Percentiles rank a stretch among this genome's conserved stretches.
These are phyloP conservation scores for Teunomyces tritomae DNA, from an alignment of 805 yeast species.

Conservation along the genomic window DNA sequence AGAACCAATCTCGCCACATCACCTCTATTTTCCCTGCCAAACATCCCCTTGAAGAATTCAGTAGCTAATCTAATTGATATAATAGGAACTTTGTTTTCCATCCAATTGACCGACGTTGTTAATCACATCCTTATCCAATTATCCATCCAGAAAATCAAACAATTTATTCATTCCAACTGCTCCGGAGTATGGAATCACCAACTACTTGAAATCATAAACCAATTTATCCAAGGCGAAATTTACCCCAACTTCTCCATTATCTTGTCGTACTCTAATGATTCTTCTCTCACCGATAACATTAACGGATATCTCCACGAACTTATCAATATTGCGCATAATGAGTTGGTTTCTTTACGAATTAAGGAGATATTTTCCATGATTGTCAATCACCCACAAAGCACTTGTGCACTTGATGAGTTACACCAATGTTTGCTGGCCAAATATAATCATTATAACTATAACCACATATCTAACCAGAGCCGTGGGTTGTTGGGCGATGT, in stretches of 20 bases:
- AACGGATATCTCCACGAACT: constrained; percentile 24
- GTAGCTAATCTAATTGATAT: constrained; percentile 11
- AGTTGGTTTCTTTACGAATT: constrained; percentile 47
- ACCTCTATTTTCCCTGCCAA: background rate
- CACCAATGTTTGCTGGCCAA: constrained; percentile 45
- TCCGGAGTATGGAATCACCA: constrained; percentile 39
- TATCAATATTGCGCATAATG: constrained; percentile 36
- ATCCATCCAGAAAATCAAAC: constrained; percentile 35
- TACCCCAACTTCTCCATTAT: constrained; percentile 33
- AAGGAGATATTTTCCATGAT: constrained; percentile 61
- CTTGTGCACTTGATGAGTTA: constrained; percentile 56
- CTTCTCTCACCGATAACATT: constrained; percentile 6
- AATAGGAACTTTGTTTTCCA: constrained; percentile 14
- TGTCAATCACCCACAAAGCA: constrained; percentile 49
- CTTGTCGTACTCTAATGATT: constrained; percentile 13
- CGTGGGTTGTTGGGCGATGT: background rate
- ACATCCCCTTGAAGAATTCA: background rate
- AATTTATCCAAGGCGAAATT: constrained; percentile 38
- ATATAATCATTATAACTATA: constrained; percentile 9
- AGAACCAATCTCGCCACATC: background rate
- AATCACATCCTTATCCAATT: constrained; percentile 33
- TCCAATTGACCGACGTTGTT: constrained; percentile 21
- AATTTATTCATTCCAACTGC: constrained; percentile 28
- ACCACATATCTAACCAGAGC: background rate
- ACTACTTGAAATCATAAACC: constrained; percentile 27